Evolutionary conservation across 225 moss, liverwort and hornwort genomes (phyloP), one percentile per base, ranked within the genome.

Genomic region (Pleurozium schreberi): DNA sequence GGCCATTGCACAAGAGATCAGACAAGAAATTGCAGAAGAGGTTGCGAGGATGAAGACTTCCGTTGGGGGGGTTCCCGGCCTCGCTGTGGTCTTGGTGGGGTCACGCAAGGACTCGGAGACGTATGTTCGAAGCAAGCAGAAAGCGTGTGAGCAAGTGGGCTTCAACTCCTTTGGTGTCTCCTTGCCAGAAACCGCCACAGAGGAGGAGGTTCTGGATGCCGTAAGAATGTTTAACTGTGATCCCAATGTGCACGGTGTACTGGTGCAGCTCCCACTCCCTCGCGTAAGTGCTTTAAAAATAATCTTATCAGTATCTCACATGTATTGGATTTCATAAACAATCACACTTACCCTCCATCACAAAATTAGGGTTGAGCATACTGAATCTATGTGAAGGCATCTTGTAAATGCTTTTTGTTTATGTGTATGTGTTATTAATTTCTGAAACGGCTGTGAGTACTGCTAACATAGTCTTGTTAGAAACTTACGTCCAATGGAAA

Each of bases 21-120:
- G 88, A 22, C 86, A 71, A 53, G 92, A 91, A 82, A 93, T 98
- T 81, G 91, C 94, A 63, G 90, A 92, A 75, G 98, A 97, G 80
- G 93, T 97, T 21, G 84, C 88, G 71, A 86, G 55, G 63, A 91
- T 97, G 86, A 96, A 91, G 82, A 82, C 92, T 67, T 85, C 92
- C 38, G 30, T 88, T 20, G 90, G 94, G 21, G 89, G 90, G 93
- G 94, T 95, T 92, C 98, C 98, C 9, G 98, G 98, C 28, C 92
- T 98, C 61, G 98, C 98, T 67, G 98, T 98, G 80, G 95, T 98
- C 43, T 90, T 98, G 86, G 97, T 98, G 36, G 98, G 98, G 76
- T 94, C 91, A 23, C 96, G 97, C 71, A 98, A 94, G 66, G 97
- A 98, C 88, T 98, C 98, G 31, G 93, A 95, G 88, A 97, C 96